Evolutionary conservation across 2,329 filamentous ascomycete species (phyloP), one percentile per base, ranked within the genome.

Genomic region (Dothidotthia symphoricarpi): DNA sequence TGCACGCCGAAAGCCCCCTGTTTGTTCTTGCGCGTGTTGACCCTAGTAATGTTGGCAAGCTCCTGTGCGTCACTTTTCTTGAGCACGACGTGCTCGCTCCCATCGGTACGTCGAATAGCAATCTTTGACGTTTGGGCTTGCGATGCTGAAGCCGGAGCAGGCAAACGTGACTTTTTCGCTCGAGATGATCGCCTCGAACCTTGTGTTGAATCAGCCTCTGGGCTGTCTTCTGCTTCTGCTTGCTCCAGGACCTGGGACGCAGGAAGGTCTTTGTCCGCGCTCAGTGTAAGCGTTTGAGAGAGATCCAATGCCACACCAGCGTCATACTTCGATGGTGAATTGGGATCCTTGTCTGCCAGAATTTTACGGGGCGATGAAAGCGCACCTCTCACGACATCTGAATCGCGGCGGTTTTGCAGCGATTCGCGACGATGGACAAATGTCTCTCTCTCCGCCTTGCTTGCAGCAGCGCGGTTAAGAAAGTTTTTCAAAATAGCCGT

Each of bases 11-110:
- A 47, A 12, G 68, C 64, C 16, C 67, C 69, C 30, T 69, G 68
- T 41, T 75, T 76, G 55, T 77, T 77, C 53, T 71, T 72, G 27
- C 69, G 64, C 7, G 74, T 77, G 48, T 77, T 77, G 33, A 57
- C 60, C 24, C 68, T 64, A 1, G 74, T 76, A 12, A 68, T 36
- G 9, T 67, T 53, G 9, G 71, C 65, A 7, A 75, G 54, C 39
- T 73, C 69, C 42, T 76, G 73, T 12, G 73, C 71, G 40, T 76
- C 72, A 5, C 68, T 69, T 46, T 69, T 69, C 55, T 72, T 74
- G 22, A 75, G 60, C 8, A 70, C 55, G 6, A 75, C 64, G 4
- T 67, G 67, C 39, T 70, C 69, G 8, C 59, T 59, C 11, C 65
- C 66, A 37, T 68, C 65, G 2, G 63, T 59, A 9, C 71, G 67